Base-by-base conservation (phyloP, 805 yeast genomes). In the Starmerella asiatica region DNA sequence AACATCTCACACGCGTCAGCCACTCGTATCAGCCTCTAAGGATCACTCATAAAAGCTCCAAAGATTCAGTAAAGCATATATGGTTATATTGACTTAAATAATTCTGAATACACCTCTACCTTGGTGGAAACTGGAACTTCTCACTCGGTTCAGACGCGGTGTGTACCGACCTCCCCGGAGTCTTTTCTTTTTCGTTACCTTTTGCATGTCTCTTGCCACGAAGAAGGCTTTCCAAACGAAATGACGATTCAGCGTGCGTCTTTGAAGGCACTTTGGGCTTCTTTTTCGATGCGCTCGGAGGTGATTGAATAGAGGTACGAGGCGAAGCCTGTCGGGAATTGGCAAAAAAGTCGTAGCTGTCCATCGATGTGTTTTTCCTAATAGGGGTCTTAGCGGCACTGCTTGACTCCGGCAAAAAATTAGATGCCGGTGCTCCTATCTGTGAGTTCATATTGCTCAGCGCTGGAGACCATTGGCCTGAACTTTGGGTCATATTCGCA, bases 211-310 rank as follows among this genome's bases (percentile, higher is more conserved):
- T 41, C 20, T 54, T 49, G 5, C 60, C 60, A 12, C 59, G 29
- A 18, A 60, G 43, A 9, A 60, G 42, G 28, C 56, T 48, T 32
- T 60, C 64, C 1, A 60, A 49, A 9, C 63, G 40, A 55, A 60
- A 60, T 1, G 61, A 52, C 6, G 57, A 45, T 29, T 59, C 63
- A 3, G 46, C 43, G 20, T 29, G 27, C 16, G 28, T 16, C 20
- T 32, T 44, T 14, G 23, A 11, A 5, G 27, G 20, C 24, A 29
- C 36, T 21, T 20, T 31, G 14, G 24, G 16, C 14, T 36, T 39
- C 18, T 34, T 32, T 27, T 6, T 20, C 17, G 20, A 26, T 5
- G 18, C 12, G 24, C 18, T 17, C 5, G 7, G 46, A 1, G 18
- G 28, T 11, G 37, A 27, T 12, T 34, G 27, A 16, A 31, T 31